Conservation (phyloP, 2,329 filamentous ascomycete genomes). For the Sporothrix phasma region DNA sequence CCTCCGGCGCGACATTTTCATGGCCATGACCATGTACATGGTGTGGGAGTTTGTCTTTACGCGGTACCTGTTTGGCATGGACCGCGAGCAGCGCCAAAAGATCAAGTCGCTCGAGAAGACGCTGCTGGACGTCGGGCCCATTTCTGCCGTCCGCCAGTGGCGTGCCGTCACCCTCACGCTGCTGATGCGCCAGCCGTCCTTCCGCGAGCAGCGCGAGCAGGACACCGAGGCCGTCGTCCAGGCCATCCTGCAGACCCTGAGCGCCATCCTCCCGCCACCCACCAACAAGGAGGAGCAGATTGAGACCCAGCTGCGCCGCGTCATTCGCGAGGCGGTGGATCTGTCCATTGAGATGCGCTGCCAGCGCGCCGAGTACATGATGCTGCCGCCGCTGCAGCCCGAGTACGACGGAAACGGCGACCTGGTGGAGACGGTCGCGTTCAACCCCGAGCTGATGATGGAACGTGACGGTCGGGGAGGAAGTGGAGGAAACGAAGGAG, state of each 20-base stretch:
- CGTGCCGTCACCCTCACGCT: constrained; percentile 89
- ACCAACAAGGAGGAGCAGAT: constrained; percentile 71
- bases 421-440: constrained; percentile 73
- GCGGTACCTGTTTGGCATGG: constrained; percentile 96
- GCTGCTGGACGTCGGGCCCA: constrained; percentile 76
- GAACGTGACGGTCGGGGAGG: constrained; percentile 61
- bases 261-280: constrained; percentile 77
- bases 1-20: constrained; percentile 84
- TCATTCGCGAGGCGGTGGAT: constrained; percentile 79
- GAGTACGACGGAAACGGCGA: constrained; percentile 93
- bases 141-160: constrained; percentile 90
- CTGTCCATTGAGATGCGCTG: constrained; percentile 95
- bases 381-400: constrained; percentile 89
- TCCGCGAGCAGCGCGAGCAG: constrained; percentile 69
- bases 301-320: constrained; percentile 72
- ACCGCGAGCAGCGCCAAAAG: constrained; percentile 93
- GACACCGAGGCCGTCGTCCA: constrained; percentile 95
- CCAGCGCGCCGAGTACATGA: constrained; percentile 94
- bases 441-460: constrained; percentile 92
- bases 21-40: constrained; percentile 99
- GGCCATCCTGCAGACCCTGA: constrained; percentile 76
- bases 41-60: constrained; percentile 99
- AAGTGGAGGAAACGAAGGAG: constrained; percentile 21
- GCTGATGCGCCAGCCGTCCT: constrained; percentile 69
- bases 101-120: constrained; percentile 93